Evolutionary conservation across 2,329 filamentous ascomycete genomes (phyloP), one percentile per base, ranked within the genome.

Genomic region (Pseudocercospora fuligena): DNA sequence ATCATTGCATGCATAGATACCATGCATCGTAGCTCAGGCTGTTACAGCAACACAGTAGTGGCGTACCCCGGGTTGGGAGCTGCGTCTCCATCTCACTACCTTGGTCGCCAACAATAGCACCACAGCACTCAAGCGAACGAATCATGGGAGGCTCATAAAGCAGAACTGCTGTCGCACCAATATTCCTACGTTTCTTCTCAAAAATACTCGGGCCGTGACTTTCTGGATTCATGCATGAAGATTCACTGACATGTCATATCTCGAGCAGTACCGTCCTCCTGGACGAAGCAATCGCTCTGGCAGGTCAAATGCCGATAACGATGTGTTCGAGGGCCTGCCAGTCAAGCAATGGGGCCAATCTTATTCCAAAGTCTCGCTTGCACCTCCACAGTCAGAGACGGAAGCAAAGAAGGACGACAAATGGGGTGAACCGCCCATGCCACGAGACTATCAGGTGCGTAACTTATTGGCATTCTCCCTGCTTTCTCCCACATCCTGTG

Each of bases 391-490:
- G 11, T 67, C 72, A 19, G 75, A 77, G 54, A 66, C 68, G 63
- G 40, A 64, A 66, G 54, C 62, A 54, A 43, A 62, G 16, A 70
- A 73, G 33, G 83, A 88, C 69, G 90, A 94, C 73, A 88, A 85
- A 61, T 94, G 91, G 87, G 89, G 89, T 57, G 94, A 97, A 76
- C 85, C 93, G 19, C 89, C 92, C 53, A 94, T 97, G 92, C 94
- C 94, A 46, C 91, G 92, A 73, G 94, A 97, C 77, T 92, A 88
- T 31, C 87, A 91, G 65, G 56, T 58, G 23, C 19, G 31, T 27
- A 2, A 14, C 3, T 23, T 51, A 19, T 25, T 14, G 19, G 14
- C 19, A 25, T 16, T 11, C 9, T 25, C 4, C 19, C 47, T 14
- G n/a, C 5, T 19, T 27, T 51, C 21, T 51, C 2, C 19, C 47